These are phyloP conservation scores for Diplodia mutila DNA, from an alignment of 2,329 filamentous ascomycete species.

Conservation along the genomic window DNA sequence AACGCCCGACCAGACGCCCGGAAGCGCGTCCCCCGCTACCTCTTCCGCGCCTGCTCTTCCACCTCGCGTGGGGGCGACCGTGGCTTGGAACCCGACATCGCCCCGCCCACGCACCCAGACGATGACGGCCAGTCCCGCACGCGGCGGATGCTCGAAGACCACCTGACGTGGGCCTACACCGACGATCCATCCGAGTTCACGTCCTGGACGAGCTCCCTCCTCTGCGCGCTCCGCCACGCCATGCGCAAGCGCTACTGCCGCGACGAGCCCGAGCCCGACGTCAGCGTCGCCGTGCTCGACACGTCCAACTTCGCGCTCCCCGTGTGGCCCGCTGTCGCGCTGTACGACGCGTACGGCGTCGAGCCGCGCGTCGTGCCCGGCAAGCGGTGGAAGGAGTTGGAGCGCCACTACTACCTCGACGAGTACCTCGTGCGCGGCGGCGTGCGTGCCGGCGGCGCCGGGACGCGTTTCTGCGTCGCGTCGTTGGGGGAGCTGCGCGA, in stretches of 20 bases:
- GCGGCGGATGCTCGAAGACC: neutral
- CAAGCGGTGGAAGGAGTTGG: neutral
- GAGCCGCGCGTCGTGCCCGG: neutral
- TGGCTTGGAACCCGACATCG: too few relatives aligned
- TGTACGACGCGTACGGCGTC: constrained; percentile 5
- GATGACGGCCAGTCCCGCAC: neutral
- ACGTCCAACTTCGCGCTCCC: neutral
- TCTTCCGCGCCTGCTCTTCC: constrained; percentile 15
- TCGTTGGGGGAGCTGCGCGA: neutral
- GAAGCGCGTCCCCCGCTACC: constrained; percentile 8
- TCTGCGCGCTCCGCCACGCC: constrained; percentile 10
- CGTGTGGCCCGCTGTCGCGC: neutral
- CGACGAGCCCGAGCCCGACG: neutral
- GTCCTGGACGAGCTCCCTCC: constrained; percentile 19
- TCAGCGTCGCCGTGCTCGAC: constrained; percentile 3
- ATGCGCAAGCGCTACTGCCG: neutral
- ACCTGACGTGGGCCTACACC: constrained; percentile 6
- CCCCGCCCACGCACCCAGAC: too few relatives aligned
- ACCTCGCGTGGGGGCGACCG: too few relatives aligned
- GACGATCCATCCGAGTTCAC: constrained; percentile 1
- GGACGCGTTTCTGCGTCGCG: neutral
- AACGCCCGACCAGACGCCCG: neutral
- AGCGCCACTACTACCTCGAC: constrained; percentile 11
- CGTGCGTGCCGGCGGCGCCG: too few relatives aligned
- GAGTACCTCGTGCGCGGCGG: constrained; percentile 16